phyloP scores from a whole-genome alignment of 768 basidiomycete species.

The Inosperma sp. region DNA sequence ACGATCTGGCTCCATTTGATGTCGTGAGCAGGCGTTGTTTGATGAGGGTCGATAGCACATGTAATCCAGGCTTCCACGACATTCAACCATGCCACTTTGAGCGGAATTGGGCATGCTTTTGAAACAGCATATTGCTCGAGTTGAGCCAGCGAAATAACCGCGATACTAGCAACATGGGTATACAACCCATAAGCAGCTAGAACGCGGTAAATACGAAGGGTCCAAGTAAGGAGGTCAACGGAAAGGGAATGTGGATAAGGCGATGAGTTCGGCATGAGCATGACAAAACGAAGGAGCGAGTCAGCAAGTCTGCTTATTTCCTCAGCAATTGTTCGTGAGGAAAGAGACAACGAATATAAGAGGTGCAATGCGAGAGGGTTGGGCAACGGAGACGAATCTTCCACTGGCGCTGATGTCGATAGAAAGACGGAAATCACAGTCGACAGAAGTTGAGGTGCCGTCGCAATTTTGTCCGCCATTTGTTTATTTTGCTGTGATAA shows the following conservation, averaged over 20 bases:
- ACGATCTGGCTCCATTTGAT: slow-evolving; percentile 84
- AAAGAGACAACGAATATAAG: slow-evolving; percentile 50
- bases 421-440: slow-evolving; percentile 55
- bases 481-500: slow-evolving; percentile 56
- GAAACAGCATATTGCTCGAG: slow-evolving; percentile 47
- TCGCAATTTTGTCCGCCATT: slow-evolving; percentile 47
- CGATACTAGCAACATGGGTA: slow-evolving; percentile 61
- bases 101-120: slow-evolving; percentile 29
- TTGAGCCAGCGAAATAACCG: slow-evolving; percentile 49
- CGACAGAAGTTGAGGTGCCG: slow-evolving; percentile 48
- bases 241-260: slow-evolving; percentile 41
- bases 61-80: slow-evolving; percentile 69
- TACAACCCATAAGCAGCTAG: slow-evolving; percentile 80
- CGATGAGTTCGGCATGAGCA: slow-evolving; percentile 45
- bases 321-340: slow-evolving; percentile 66
- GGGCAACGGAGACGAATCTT: slow-evolving; percentile 33
- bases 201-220: slow-evolving; percentile 57
- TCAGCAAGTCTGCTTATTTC: slow-evolving; percentile 54
- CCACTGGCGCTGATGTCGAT: slow-evolving; percentile 44
- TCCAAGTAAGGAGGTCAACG: slow-evolving; percentile 46
- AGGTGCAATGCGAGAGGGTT: slow-evolving; percentile 52
- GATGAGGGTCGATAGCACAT: slow-evolving; percentile 88
- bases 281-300: slow-evolving; percentile 67
- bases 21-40: slow-evolving; percentile 80
- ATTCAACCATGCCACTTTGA: slow-evolving; percentile 49